phyloP scores from a whole-genome alignment of 208 protist species.

The Acanthamoeba triangularis region DNA sequence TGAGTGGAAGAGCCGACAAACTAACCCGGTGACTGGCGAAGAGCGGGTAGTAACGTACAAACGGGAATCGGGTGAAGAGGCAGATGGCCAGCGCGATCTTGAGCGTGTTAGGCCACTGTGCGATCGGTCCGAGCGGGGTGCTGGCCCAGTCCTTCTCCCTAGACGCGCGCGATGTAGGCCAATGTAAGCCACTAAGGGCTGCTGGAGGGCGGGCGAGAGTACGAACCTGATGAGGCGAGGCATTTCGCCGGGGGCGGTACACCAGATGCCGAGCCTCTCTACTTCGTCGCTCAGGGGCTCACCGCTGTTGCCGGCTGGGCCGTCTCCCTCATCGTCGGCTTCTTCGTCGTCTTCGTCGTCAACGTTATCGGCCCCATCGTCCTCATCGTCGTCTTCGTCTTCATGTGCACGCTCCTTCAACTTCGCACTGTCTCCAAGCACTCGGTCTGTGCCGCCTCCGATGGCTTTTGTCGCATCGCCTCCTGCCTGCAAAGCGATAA shows the following conservation, averaged over 20 bases:
- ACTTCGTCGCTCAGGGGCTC: constrained; percentile 12
- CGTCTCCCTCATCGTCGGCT: constrained; percentile 38
- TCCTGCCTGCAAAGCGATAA: too few species aligned
- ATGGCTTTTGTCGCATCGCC: too few species aligned
- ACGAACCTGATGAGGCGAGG: constrained; percentile 17
- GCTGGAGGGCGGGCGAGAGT: too few species aligned
- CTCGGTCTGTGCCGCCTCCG: not conserved
- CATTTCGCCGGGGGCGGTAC: constrained; percentile 28
- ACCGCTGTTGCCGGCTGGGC: not conserved
- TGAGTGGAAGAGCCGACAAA: not conserved
- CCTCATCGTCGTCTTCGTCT: not conserved
- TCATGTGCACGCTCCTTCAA: not conserved
- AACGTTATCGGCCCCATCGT: not conserved
- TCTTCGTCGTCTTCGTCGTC: constrained; percentile 26
- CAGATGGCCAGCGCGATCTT: constrained; percentile 33
- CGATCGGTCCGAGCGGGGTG: not conserved
- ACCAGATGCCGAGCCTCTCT: constrained; percentile 15
- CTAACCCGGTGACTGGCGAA: not conserved
- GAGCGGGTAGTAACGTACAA: not conserved
- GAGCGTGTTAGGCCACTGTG: constrained; percentile 25
- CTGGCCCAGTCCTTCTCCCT: constrained; percentile 52
- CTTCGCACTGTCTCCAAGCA: not conserved
- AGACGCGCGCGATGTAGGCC: too few species aligned
- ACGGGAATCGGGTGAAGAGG: constrained; percentile 52
- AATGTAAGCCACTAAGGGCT: too few species aligned